Evolutionary conservation across 192 early-diverging fungal genomes (phyloP).

Genomic region (Phycomyces blakesleeanus): DNA sequence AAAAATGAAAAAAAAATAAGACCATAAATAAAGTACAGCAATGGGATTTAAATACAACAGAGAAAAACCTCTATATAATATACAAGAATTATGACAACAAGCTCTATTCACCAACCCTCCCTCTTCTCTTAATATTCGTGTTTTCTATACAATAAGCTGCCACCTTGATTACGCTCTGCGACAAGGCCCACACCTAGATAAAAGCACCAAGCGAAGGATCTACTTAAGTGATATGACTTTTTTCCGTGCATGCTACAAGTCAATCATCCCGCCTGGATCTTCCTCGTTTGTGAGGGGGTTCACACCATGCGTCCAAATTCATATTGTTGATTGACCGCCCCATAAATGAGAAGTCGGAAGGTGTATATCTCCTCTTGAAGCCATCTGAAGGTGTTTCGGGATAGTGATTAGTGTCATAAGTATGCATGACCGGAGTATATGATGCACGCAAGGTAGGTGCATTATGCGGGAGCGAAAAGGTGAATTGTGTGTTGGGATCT

Average conservation of each 20-base stretch:
- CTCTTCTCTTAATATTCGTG: too few species aligned
- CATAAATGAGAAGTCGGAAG: conserved; percentile 32
- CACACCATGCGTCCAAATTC: conserved; percentile 17
- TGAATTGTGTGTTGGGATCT: conserved; percentile 35
- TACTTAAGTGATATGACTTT: too few species aligned
- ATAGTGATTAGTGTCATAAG: conserved; percentile 9
- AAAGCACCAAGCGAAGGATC: too few species aligned
- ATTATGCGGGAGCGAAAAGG: conserved; percentile 26
- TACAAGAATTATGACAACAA: too few species aligned
- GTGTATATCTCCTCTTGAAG: conserved; percentile 12
- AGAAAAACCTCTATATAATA: too few species aligned
- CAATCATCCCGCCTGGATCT: conserved; percentile 21
- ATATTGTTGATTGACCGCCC: conserved; percentile 29
- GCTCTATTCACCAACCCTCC: too few species aligned
- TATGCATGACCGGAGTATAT: conserved; percentile 5
- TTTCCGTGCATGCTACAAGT: background rate
- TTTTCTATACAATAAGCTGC: too few species aligned
- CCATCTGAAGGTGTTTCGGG: conserved; percentile 4
- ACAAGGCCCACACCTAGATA: too few species aligned
- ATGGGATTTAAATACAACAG: too few species aligned
- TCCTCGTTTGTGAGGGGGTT: conserved; percentile 32
- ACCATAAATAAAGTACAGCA: too few species aligned
- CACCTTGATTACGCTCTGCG: too few species aligned
- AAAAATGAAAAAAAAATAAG: too few species aligned
- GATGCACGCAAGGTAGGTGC: conserved; percentile 1